Evolutionary conservation across 2,329 filamentous ascomycete genomes (phyloP), one percentile per base, ranked within the genome.

Genomic region (Scleromitrula shiraiana): DNA sequence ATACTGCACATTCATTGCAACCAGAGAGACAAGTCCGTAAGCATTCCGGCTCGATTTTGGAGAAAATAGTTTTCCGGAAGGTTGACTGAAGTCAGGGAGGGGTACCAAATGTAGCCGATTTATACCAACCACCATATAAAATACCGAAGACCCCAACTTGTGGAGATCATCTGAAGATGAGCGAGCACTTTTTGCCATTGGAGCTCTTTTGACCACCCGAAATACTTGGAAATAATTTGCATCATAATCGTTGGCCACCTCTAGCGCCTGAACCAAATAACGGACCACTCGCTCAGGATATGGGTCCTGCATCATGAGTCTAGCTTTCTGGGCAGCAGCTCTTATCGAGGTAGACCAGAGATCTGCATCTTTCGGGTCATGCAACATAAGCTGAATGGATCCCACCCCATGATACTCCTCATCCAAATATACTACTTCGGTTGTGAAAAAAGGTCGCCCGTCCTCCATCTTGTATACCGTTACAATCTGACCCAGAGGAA

Each of bases 51-150:
- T 59, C 32, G 51, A 75, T 68, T 51, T 74, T 68, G 56, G 75
- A 64, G 39, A 76, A 14, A 56, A 42, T 6, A 60, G 43, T 17
- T 53, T 52, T 10, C 53, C 77, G 76, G 22, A 71, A 67, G 53
- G 71, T 56, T 71, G 73, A 26, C 69, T 70, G 17, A 72, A 67
- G 56, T 80, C 83, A 35, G 78, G 74, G 26, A 83, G 61, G n/a
- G 81, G 80, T 38, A 87, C 73, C 41, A 87, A 59, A 65, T 86
- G 82, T 27, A 86, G 67, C 61, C 82, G 83, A 67, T 85, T 80
- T 26, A 82, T 72, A 17, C 83, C 83, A 60, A 87, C 73, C 6
- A 77, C 82, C 53, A 87, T 71, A 60, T 85, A 85, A 64, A 78
- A 85, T 20, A 83, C 75, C 8, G 75, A 78, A 8, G 80, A 78